A percentile compares a stretch with the other conserved stretches of the same genome.
These are phyloP conservation scores for Acanthochlamys bracteata DNA, from an alignment of 106 monocot species.

Conservation along the genomic window DNA sequence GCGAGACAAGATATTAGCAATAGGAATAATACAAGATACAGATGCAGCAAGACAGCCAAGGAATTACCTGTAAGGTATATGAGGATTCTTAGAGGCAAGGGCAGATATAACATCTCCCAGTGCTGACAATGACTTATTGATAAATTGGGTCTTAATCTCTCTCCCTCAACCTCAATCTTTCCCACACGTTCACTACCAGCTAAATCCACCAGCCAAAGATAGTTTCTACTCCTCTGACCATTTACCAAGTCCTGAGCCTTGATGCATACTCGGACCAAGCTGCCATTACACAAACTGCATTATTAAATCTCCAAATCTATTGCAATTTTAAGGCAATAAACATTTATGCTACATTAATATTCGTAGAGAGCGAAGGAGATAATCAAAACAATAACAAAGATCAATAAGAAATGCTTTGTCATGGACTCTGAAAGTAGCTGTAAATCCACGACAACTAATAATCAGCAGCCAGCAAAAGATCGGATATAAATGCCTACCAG, in stretches of 20 bases:
- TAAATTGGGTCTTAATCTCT: conserved; percentile 89
- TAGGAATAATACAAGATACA: neutral
- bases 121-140: conserved; percentile 90
- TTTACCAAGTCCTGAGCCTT: conserved; percentile 58
- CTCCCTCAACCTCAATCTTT: conserved; percentile 87
- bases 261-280: conserved; percentile 72
- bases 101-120: conserved; percentile 90
- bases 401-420: no score
- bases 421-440: no score
- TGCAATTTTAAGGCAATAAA: no score
- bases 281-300: conserved; percentile 14
- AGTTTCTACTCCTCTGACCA: conserved; percentile 49
- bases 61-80: conserved; percentile 77
- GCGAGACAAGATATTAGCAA: neutral
- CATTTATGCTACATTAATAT: no score
- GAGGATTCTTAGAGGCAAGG: conserved; percentile 77
- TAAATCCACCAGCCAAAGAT: conserved; percentile 92
- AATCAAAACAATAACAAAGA: no score
- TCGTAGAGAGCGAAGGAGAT: no score
- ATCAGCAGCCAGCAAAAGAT: neutral
- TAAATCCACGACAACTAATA: no score
- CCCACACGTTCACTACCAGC: conserved; percentile 89
- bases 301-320: no score
- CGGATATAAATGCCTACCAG: conserved; percentile 34
- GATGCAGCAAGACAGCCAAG: conserved; percentile 1